Evolutionary conservation across 139 green algal genomes (phyloP).

Genomic region (Astrephomene gubernaculifera): DNA sequence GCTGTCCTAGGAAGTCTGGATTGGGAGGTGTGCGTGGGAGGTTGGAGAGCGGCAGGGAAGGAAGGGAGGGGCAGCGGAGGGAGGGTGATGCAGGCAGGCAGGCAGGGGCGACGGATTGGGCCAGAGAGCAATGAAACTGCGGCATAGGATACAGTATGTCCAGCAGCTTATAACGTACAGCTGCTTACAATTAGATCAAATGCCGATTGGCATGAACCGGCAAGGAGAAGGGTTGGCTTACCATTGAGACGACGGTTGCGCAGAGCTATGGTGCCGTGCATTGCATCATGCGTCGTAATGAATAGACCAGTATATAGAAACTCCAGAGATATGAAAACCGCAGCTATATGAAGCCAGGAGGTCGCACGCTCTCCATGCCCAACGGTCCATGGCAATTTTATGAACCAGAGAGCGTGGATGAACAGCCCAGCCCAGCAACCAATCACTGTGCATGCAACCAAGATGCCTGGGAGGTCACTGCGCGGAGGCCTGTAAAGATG

Average conservation of each 20-base stretch:
- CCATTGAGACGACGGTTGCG: slow-evolving; percentile 56
- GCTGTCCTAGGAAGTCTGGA: slow-evolving; percentile 43
- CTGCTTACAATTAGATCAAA: too few relatives aligned
- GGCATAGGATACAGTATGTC: not conserved
- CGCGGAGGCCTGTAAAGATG: slow-evolving; percentile 49
- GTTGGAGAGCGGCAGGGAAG: not conserved
- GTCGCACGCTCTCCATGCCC: not conserved
- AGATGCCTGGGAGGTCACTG: slow-evolving; percentile 46
- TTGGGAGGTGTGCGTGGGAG: not conserved
- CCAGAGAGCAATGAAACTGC: not conserved
- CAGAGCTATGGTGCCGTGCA: slow-evolving; percentile 61
- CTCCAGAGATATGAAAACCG: slow-evolving; percentile 56
- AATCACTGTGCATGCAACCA: slow-evolving; percentile 47
- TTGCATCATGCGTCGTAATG: slow-evolving; percentile 69
- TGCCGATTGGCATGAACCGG: not conserved
- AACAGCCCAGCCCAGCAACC: slow-evolving; percentile 52
- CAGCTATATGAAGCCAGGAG: slow-evolving; percentile 40
- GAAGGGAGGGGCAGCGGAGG: not conserved
- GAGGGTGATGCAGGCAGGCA: not conserved
- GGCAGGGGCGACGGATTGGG: not conserved
- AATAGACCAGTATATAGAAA: slow-evolving; percentile 65
- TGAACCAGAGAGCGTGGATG: slow-evolving; percentile 49
- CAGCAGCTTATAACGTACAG: too few relatives aligned
- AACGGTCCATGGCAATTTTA: slow-evolving; percentile 43
- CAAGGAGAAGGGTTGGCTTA: slow-evolving; percentile 1